Evolutionary conservation across 1,284 basidiomycete species (phyloP), one percentile per base, ranked within the genome.

Genomic region (Chalciporus sp.): DNA sequence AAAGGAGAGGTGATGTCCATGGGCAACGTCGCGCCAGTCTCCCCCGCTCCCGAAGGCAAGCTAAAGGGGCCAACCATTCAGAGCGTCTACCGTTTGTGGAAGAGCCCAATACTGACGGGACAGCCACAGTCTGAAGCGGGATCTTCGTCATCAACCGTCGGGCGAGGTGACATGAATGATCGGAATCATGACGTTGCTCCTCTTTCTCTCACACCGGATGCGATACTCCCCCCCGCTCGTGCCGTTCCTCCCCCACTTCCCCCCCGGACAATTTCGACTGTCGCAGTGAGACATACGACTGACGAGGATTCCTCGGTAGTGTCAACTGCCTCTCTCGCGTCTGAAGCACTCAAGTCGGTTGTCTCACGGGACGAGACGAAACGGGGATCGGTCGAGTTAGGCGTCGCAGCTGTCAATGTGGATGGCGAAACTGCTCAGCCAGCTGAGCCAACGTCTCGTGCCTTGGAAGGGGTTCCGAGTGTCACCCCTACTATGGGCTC

Each of bases 1-100:
- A 81, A 80, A n/a, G 86, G 86, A 14, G 88, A 91, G 58, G 80
- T 90, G 39, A 88, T 88, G 83, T 87, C 88, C 2, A 80, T 91
- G 77, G 89, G 88, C 6, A 85, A 86, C 60, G 79, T 82, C 50
- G 82, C 85, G 12, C 81, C 83, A 29, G 69, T 75, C 17, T 71
- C 75, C 19, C 61, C 73, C 9, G 59, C 71, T 5, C 53, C 71
- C 1, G 81, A 83, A 23, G 65, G 67, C 42, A 81, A 80, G 69
- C 57, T 70, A 14, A 81, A 79, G 62, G 69, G 72, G 17, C 60
- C 70, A 23, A 76, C 78, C n/a, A 83, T 88, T 42, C 81, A 86
- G 65, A 82, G 77, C 58, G 77, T 89, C 56, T 89, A 88, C 65
- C 79, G 86, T 26, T 72, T 90, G 40, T 88, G 85, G 81, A 86